Conservation (phyloP, 129 eudicot genomes). For the Cynara cardunculus region DNA sequence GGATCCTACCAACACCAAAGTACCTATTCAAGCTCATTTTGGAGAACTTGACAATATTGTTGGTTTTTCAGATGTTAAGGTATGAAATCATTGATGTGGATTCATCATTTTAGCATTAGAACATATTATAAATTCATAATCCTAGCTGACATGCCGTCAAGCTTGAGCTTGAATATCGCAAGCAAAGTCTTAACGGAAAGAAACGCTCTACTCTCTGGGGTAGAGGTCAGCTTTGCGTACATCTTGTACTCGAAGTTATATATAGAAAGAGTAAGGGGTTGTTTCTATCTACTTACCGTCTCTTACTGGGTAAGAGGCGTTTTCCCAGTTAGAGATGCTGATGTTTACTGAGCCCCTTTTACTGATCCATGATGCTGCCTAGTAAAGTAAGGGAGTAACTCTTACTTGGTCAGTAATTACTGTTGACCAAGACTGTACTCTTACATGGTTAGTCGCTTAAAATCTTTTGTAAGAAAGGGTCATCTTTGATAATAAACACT, state of each 20-base stretch:
- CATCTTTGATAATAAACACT: no score
- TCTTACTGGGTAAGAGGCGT: neutral
- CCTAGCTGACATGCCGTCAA: neutral
- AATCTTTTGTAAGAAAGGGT: no score
- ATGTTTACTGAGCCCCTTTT: neutral
- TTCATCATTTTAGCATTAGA: neutral
- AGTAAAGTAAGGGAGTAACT: no score
- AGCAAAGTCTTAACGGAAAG: neutral
- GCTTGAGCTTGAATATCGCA: neutral
- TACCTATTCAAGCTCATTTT: conserved; percentile 92
- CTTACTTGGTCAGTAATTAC: no score
- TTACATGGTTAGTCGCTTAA: no score
- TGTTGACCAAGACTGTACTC: no score
- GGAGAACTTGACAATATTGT: conserved; percentile 68
- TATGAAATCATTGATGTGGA: conserved; percentile 18
- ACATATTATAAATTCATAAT: conserved; percentile 3
- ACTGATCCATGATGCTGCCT: neutral
- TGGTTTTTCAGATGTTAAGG: conserved; percentile 90
- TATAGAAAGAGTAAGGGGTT: neutral
- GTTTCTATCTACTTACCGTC: neutral
- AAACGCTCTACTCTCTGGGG: neutral
- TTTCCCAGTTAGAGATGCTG: neutral
- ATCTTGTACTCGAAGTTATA: neutral
- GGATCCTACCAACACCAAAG: conserved; percentile 68
- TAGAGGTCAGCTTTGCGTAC: neutral